A percentile compares a stretch with the other conserved stretches of the same genome.
These are phyloP conservation scores for Solanum hybrid DNA, from an alignment of 305 asterid species.

Conservation along the genomic window DNA sequence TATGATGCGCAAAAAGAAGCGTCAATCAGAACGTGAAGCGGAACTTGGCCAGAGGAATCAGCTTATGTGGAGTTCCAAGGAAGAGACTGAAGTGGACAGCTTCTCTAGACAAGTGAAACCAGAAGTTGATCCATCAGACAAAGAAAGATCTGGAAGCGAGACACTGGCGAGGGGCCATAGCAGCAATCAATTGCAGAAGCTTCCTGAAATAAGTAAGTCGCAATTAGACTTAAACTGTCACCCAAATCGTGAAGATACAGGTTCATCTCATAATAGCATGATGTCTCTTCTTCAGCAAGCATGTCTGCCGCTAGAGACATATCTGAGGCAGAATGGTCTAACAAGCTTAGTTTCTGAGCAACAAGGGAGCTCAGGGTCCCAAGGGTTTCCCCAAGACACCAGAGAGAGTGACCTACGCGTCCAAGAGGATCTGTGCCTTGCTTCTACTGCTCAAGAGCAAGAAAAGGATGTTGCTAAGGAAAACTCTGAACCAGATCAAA, in stretches of 20 bases:
- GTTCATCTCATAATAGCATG: conserved; percentile 56
- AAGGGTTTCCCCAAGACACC: conserved; percentile 16
- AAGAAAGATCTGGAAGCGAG: conserved; percentile 33
- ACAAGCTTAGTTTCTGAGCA: conserved; percentile 60
- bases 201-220: conserved; percentile 34
- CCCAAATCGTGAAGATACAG: conserved; percentile 41
- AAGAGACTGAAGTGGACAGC: conserved; percentile 64
- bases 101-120: conserved; percentile 20
- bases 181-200: conserved; percentile 28
- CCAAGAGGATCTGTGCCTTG: conserved; percentile 26
- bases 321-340: conserved; percentile 80
- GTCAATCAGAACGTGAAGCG: conserved; percentile 90
- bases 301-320: conserved; percentile 64
- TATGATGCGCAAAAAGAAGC: conserved; percentile 96
- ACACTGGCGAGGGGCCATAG: conserved; percentile 20
- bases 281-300: conserved; percentile 80
- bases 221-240: conserved; percentile 61
- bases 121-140: conserved; percentile 18
- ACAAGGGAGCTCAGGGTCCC: conserved; percentile 34
- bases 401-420: conserved; percentile 26
- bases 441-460: conserved; percentile 31
- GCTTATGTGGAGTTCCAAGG: conserved; percentile 24
- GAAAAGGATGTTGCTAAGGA: conserved; percentile 36
- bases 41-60: conserved; percentile 63
- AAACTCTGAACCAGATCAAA: conserved; percentile 38